Evolutionary conservation across 345 rosid species (phyloP).

Genomic region (Melaleuca alternifolia): DNA sequence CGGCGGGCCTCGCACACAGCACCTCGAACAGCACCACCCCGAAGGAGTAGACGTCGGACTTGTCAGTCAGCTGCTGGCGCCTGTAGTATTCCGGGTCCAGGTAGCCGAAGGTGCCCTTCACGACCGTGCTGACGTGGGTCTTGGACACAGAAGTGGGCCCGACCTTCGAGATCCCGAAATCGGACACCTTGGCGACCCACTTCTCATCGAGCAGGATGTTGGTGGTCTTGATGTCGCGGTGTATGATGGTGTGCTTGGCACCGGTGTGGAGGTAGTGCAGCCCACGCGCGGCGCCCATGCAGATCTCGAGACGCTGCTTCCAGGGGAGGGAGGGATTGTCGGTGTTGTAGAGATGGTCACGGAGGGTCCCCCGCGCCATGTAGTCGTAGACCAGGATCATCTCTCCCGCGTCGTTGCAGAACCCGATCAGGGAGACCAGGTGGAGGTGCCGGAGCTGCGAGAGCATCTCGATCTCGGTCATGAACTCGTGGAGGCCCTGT

Average conservation of each 20-base stretch:
- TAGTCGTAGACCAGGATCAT: conserved; percentile 41
- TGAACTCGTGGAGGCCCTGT: conserved; percentile 40
- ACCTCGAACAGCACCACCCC: conserved; percentile 25
- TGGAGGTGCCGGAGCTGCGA: conserved; percentile 42
- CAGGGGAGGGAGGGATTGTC: conserved; percentile 16
- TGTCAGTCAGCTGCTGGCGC: conserved; percentile 7
- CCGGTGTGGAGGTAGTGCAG: conserved; percentile 20
- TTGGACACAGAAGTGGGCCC: conserved; percentile 3
- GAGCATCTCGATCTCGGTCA: conserved; percentile 44
- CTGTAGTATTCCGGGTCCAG: conserved; percentile 13
- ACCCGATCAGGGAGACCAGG: conserved; percentile 42
- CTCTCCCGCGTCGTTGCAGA: conserved; percentile 34
- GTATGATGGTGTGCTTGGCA: conserved; percentile 10
- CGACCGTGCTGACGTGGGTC: neutral
- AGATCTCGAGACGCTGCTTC: conserved; percentile 16
- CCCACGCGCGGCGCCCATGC: conserved; percentile 21
- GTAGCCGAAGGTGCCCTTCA: conserved; percentile 21
- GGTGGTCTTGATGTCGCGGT: conserved; percentile 15
- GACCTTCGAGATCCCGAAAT: conserved; percentile 12
- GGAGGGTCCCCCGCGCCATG: conserved; percentile 17
- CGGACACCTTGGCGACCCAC: conserved; percentile 12
- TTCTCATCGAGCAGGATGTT: conserved; percentile 12
- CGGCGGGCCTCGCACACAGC: conserved; percentile 4
- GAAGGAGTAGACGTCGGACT: conserved; percentile 20
- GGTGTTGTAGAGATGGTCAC: conserved; percentile 12